phyloP scores from a whole-genome alignment of 2,329 filamentous ascomycete species.

The Arachnomyces sp. region DNA sequence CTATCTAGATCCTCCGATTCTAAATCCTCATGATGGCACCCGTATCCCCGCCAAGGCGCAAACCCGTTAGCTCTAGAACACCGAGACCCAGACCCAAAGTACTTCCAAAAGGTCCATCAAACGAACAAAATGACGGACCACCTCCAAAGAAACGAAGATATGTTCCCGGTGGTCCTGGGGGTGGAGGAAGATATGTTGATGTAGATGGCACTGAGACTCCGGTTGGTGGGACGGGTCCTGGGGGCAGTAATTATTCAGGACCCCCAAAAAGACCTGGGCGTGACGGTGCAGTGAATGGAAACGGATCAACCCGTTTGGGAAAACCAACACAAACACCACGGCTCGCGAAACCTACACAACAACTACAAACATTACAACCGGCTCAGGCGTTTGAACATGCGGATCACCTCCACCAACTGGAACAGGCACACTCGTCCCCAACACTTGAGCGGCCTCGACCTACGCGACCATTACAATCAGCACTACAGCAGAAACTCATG shows the following conservation, averaged over 20 bases:
- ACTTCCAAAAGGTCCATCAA: slow-evolving; percentile 24
- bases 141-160: slow-evolving; percentile 68
- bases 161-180: slow-evolving; percentile 77
- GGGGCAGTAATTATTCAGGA: slow-evolving; percentile 39
- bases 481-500: too few species aligned
- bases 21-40: slow-evolving; percentile 22
- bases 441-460: slow-evolving; percentile 15
- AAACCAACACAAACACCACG: slow-evolving; percentile 13
- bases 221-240: slow-evolving; percentile 42
- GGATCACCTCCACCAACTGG: slow-evolving; percentile 46
- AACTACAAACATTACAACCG: slow-evolving; percentile 2
- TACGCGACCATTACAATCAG: slow-evolving; percentile 18
- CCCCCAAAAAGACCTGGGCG: slow-evolving; percentile 49
- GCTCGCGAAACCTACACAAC: slow-evolving; percentile 13
- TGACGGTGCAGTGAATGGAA: slow-evolving; percentile 40
- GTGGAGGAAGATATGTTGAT: slow-evolving; percentile 77
- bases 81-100: slow-evolving; percentile 25
- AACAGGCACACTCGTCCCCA: slow-evolving; percentile 22
- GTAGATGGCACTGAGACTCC: slow-evolving; percentile 57
- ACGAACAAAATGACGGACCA: slow-evolving; percentile 44
- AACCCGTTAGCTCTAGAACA: slow-evolving; percentile 19
- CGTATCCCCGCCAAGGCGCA: slow-evolving; percentile 17
- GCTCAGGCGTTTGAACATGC: slow-evolving; percentile 48
- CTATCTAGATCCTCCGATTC: too few species aligned
- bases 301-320: neutral